phyloP scores from a whole-genome alignment of 2,329 filamentous ascomycete genomes.

The Akanthomyces lecanii region DNA sequence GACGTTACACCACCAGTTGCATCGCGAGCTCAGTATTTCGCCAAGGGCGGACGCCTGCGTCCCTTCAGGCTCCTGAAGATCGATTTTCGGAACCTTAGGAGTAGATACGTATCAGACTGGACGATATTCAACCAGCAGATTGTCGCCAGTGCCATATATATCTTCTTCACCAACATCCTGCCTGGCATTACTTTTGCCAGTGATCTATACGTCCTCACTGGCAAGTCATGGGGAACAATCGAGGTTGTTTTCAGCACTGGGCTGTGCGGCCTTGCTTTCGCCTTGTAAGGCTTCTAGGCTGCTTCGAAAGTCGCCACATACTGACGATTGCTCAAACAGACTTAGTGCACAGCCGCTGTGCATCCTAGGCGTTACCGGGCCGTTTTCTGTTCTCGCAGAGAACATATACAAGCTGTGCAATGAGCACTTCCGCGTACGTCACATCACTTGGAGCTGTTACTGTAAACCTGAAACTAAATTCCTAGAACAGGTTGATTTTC shows the following conservation, averaged over 20 bases:
- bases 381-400: conserved; percentile 63
- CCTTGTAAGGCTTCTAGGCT: conserved; percentile 40
- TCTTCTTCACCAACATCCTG: conserved; percentile 64
- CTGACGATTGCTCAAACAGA: conserved; percentile 22
- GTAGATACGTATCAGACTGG: conserved; percentile 51
- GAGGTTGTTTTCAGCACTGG: conserved; percentile 65
- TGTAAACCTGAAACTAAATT: background rate
- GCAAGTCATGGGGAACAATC: conserved; percentile 60
- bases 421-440: conserved; percentile 48
- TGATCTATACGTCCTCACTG: conserved; percentile 59
- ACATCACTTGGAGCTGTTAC: background rate
- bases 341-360: conserved; percentile 60
- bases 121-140: conserved; percentile 59
- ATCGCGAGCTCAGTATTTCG: conserved; percentile 24
- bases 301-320: background rate
- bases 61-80: conserved; percentile 51
- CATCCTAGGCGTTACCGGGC: conserved; percentile 62
- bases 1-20: background rate
- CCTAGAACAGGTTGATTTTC: conserved; percentile 48
- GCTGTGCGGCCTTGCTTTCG: conserved; percentile 59
- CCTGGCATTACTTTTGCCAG: conserved; percentile 65
- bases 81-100: conserved; percentile 43
- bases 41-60: conserved; percentile 40
- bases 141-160: conserved; percentile 59
- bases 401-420: conserved; percentile 58